Evolutionary conservation across 805 yeast genomes (phyloP), one percentile per base, ranked within the genome.

Genomic region (Wickerhamomyces sydowiorum): DNA sequence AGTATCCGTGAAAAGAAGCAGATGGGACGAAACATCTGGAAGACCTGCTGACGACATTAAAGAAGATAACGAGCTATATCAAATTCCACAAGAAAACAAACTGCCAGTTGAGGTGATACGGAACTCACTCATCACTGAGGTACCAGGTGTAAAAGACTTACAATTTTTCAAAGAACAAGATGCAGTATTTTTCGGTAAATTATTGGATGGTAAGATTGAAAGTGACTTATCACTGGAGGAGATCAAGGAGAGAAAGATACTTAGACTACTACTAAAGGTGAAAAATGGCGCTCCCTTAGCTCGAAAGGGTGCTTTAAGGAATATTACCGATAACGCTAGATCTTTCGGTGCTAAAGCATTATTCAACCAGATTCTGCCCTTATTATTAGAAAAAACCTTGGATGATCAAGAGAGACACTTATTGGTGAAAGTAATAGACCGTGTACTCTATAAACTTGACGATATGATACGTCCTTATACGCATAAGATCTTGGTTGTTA

Each of bases 351-450:
- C 96, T 0, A 73, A 76, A 37, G 55, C 78, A 0, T 59, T 90
- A 14, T 82, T 90, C 52, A 75, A 78, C 43, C 80, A 78, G 45
- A 69, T 87, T n/a, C 65, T 90, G 14, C 96, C 96, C 0, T 61
- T 91, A 21, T 62, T 90, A 34, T 65, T 83, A 56, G 96, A 87
- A 47, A 78, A 78, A 31, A 61, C 75, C 4, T 62, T 89, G 22
- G 91, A 82, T 49, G 93, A 86, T 37, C 85, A 80, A 49, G 97
- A 91, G 59, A 72, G 96, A 15, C 95, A 87, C 64, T 59, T 88
- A 12, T 66, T 91, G 42, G 84, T 88, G 13, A 90, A 89, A 59
- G 75, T 86, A 8, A 64, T 86, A 13, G 87, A 81, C 29, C 66
- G 96, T 28, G 67, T 87, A 0, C 59, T 90, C 7, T 78, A 75